phyloP scores from a whole-genome alignment of 2,329 filamentous ascomycete genomes.

The Hymenoscyphus fructigenus region DNA sequence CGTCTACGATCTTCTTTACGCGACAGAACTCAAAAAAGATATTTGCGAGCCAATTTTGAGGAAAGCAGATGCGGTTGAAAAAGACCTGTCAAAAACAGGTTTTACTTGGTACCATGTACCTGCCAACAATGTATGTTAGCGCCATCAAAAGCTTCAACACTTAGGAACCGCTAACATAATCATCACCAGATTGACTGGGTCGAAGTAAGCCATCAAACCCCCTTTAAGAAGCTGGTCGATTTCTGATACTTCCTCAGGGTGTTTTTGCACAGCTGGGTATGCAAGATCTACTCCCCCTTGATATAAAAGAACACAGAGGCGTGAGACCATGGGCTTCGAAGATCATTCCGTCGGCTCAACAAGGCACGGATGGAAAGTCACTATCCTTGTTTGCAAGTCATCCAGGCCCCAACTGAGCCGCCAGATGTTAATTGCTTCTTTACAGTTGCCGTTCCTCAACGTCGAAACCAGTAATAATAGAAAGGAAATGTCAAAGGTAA shows the following conservation, averaged over 20 bases:
- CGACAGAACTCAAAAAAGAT: background rate
- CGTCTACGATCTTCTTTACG: background rate
- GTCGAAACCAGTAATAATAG: background rate
- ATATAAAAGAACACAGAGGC: background rate
- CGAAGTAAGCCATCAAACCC: background rate
- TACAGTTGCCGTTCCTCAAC: background rate
- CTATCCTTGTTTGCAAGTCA: background rate
- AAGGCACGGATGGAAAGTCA: background rate
- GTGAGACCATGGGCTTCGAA: background rate
- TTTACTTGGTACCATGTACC: background rate
- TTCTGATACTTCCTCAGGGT: background rate
- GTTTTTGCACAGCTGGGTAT: background rate
- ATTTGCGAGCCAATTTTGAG: background rate
- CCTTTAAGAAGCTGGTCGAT: background rate
- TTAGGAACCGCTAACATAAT: background rate
- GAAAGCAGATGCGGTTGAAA: background rate
- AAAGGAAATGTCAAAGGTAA: background rate
- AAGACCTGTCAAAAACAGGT: background rate
- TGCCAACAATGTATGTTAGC: background rate
- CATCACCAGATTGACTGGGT: background rate
- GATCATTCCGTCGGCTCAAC: background rate
- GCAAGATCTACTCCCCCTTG: background rate
- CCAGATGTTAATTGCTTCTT: too few relatives aligned
- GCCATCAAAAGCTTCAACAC: background rate
- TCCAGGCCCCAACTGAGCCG: too few relatives aligned